phyloP scores from a whole-genome alignment of 805 yeast genomes.

The Metschnikowia kunwiensis region DNA sequence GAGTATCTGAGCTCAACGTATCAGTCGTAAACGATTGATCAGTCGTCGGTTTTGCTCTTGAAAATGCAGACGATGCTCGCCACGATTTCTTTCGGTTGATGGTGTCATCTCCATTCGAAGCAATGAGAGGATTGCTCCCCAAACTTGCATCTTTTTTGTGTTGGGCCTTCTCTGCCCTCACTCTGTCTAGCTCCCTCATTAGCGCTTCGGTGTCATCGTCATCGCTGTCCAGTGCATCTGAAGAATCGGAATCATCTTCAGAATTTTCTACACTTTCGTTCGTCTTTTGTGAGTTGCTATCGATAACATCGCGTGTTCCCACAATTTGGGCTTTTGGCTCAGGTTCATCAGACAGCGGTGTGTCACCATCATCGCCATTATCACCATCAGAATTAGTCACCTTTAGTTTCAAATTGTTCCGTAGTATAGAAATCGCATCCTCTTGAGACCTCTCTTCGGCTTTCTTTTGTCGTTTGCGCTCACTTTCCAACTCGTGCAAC shows the following conservation, averaged over 20 bases:
- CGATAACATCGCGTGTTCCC: no score
- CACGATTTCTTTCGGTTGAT: slow-evolving; percentile 25
- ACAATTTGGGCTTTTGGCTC: no score
- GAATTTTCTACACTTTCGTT: no score
- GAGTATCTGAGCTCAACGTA: slow-evolving; percentile 33
- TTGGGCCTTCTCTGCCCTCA: slow-evolving; percentile 14
- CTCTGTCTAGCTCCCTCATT: slow-evolving; percentile 21
- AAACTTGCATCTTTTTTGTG: slow-evolving; percentile 7
- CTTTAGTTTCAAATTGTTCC: no score
- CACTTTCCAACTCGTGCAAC: slow-evolving; percentile 22
- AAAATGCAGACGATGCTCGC: slow-evolving; percentile 28
- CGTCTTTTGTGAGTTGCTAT: no score
- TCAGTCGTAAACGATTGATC: slow-evolving; percentile 28
- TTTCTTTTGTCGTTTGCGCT: slow-evolving; percentile 5
- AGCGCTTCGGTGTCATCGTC: slow-evolving; percentile 18
- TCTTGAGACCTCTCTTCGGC: background rate
- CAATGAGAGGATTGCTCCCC: slow-evolving; percentile 3
- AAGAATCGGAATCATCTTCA: no score
- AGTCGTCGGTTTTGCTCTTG: slow-evolving; percentile 11
- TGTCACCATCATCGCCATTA: background rate
- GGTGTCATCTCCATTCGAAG: background rate
- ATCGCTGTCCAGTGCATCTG: slow-evolving; percentile 10
- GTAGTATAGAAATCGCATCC: background rate
- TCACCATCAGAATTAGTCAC: background rate
- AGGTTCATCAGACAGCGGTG: no score